These are phyloP conservation scores for Acanthamoeba triangularis DNA, from an alignment of 208 protist genomes.

Conservation along the genomic window DNA sequence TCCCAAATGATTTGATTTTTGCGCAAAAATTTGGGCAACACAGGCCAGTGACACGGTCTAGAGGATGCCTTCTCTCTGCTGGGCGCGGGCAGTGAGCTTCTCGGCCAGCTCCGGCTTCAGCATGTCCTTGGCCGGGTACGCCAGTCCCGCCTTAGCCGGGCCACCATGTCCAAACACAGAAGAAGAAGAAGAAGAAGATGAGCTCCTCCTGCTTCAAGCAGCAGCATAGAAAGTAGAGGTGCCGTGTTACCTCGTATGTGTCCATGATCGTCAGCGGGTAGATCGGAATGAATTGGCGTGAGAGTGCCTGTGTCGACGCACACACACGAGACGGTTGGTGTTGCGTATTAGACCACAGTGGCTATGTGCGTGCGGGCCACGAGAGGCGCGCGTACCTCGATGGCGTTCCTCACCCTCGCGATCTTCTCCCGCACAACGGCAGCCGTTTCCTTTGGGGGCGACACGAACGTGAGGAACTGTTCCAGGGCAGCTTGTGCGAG, in stretches of 20 bases:
- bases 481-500: neutral
- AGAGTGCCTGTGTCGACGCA: neutral
- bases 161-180: neutral
- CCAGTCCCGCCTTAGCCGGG: neutral
- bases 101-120: neutral
- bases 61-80: constrained; percentile 40
- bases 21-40: neutral
- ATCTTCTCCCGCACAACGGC: constrained; percentile 76
- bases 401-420: constrained; percentile 79
- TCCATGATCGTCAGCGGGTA: constrained; percentile 79
- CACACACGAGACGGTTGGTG: neutral
- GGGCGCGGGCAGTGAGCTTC: constrained; percentile 52
- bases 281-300: constrained; percentile 78
- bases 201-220: no score
- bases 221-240: neutral
- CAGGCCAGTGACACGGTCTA: neutral
- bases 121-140: constrained; percentile 64
- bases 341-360: no score
- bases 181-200: neutral
- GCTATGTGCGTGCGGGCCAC: neutral
- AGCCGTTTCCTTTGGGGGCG: no score
- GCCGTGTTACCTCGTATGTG: constrained; percentile 74
- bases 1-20: neutral
- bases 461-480: no score
- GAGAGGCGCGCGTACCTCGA: neutral